phyloP scores from a whole-genome alignment of 2,329 filamentous ascomycete species.

The Colletotrichum horii region DNA sequence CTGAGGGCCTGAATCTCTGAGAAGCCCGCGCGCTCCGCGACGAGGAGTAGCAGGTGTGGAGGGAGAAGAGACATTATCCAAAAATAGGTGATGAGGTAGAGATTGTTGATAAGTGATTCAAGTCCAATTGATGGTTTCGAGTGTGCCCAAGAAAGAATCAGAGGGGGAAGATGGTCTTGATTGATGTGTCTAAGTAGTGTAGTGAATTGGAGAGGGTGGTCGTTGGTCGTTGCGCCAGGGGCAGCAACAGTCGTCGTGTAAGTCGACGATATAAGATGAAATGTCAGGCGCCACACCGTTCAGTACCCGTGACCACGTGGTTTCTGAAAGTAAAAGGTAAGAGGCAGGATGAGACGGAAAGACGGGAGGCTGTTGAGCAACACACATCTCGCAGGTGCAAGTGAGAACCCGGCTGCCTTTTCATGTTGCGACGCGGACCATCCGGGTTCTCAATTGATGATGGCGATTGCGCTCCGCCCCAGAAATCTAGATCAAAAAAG shows the following conservation, averaged over 20 bases:
- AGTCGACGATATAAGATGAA: not conserved
- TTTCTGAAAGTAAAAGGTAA: not conserved
- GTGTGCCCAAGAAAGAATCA: not conserved
- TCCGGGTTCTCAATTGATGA: conserved; percentile 18
- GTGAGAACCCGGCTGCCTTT: conserved; percentile 14
- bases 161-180: not conserved
- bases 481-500: not conserved
- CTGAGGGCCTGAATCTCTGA: conserved; percentile 11
- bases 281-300: not conserved
- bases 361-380: not conserved
- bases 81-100: not conserved
- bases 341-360: not conserved
- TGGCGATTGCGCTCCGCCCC: conserved; percentile 4
- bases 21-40: conserved; percentile 9
- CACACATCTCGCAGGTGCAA: not conserved
- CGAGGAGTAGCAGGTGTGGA: conserved; percentile 10
- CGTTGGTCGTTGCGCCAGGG: not conserved
- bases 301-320: not conserved
- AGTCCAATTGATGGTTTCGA: not conserved
- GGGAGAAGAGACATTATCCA: conserved; percentile 17
- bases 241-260: not conserved
- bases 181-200: not conserved
- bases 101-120: not conserved
- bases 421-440: conserved; percentile 7
- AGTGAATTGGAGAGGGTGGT: not conserved